Evolutionary conservation across 208 protist genomes (phyloP).

Genomic region (Acanthamoeba lenticulata): DNA sequence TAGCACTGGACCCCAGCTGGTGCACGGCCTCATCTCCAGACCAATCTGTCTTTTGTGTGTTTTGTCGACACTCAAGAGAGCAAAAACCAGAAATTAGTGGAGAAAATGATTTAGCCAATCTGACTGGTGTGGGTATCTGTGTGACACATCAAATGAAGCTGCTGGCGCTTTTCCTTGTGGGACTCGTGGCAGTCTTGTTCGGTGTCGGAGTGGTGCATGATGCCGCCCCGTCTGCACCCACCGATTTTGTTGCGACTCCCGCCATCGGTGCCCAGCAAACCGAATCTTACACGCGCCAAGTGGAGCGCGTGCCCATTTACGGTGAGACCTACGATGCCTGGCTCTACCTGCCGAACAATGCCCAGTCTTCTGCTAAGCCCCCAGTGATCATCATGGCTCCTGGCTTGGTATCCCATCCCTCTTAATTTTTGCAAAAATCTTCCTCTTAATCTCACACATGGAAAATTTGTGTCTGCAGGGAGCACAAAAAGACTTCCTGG

Average conservation of each 20-base stretch:
- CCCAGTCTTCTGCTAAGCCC: background rate
- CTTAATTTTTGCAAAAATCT: background rate
- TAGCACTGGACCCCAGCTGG: too few relatives aligned
- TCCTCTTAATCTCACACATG: background rate
- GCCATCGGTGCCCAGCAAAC: background rate
- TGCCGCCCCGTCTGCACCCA: background rate
- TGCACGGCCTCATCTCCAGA: too few relatives aligned
- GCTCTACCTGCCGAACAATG: background rate
- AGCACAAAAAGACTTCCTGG: background rate
- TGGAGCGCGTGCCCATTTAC: background rate
- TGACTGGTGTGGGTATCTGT: too few relatives aligned
- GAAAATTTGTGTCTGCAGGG: background rate
- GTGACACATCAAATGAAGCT: slow-evolving; percentile 9
- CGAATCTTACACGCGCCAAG: background rate
- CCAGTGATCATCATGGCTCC: slow-evolving; percentile 10
- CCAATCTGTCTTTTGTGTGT: too few relatives aligned
- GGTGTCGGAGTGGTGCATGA: background rate
- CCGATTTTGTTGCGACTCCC: background rate
- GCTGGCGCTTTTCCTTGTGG: background rate
- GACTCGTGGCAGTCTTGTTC: background rate
- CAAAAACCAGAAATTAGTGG: background rate
- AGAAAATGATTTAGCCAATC: too few relatives aligned
- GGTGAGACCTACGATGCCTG: background rate
- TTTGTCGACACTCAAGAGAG: too few relatives aligned
- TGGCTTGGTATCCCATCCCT: background rate